phyloP scores from a whole-genome alignment of 371 early-diverging fungal species.

The Mucor sp. region DNA sequence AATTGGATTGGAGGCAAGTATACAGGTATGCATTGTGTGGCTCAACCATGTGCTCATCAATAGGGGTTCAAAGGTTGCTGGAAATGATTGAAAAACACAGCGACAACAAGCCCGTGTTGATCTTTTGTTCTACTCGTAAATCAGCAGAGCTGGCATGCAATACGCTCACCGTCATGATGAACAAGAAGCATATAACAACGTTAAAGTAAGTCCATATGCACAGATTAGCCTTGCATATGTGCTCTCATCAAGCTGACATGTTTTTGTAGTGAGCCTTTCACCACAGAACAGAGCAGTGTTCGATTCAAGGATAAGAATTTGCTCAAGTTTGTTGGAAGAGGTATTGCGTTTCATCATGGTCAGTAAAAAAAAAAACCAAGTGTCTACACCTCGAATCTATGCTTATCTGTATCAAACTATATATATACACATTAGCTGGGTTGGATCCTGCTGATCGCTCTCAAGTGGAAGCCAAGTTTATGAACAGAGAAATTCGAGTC shows the following conservation, averaged over 20 bases:
- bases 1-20: conserved; percentile 64
- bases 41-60: neutral
- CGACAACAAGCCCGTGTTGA: conserved; percentile 58
- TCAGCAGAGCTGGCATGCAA: conserved; percentile 67
- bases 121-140: conserved; percentile 80
- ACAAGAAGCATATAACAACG: conserved; percentile 16
- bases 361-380: too few relatives aligned
- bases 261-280: neutral
- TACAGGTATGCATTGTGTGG: neutral
- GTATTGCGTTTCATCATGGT: conserved; percentile 80
- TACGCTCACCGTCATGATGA: conserved; percentile 43
- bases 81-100: conserved; percentile 64
- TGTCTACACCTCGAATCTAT: neutral
- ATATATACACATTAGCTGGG: conserved; percentile 59
- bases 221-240: neutral
- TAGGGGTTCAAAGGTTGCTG: conserved; percentile 41
- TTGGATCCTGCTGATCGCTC: conserved; percentile 64
- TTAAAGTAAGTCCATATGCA: conserved; percentile 16
- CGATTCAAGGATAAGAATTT: conserved; percentile 37
- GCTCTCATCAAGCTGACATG: neutral
- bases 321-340: conserved; percentile 47
- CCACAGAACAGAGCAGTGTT: neutral
- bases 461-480: conserved; percentile 68
- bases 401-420: neutral
- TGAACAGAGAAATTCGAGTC: conserved; percentile 57